Conservation (phyloP, 495 filamentous ascomycete genomes). For the Aspergillus bridgeri region DNA sequence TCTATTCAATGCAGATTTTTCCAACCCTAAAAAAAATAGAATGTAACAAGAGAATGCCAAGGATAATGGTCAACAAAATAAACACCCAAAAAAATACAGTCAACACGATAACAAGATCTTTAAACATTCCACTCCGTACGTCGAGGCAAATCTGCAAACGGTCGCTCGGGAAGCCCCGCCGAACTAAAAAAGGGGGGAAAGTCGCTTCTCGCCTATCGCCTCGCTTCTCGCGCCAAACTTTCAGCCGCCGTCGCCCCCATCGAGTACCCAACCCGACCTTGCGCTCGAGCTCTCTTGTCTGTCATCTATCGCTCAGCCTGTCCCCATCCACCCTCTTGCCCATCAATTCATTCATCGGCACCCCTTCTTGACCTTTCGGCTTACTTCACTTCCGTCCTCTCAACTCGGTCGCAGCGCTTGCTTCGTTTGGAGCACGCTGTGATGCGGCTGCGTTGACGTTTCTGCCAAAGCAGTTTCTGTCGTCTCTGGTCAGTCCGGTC, state of each 20-base stretch:
- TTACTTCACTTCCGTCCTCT: not conserved
- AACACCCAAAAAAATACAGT: no score
- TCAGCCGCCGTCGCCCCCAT: conserved; percentile 27
- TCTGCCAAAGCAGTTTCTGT: conserved; percentile 14
- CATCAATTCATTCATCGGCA: conserved; percentile 1
- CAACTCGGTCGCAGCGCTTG: conserved; percentile 14
- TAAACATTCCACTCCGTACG: no score
- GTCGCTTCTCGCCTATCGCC: conserved; percentile 33
- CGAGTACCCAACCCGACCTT: conserved; percentile 17
- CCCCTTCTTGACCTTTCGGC: not conserved
- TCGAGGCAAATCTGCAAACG: conserved; percentile 5
- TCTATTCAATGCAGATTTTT: no score
- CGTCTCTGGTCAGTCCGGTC: conserved; percentile 14
- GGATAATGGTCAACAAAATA: no score
- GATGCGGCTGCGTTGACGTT: conserved; percentile 22
- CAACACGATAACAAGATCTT: no score
- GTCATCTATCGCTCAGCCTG: conserved; percentile 20
- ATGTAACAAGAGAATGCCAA: no score
- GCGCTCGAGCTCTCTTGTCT: conserved; percentile 23
- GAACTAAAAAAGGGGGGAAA: conserved; percentile 8
- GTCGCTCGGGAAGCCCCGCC: conserved; percentile 5
- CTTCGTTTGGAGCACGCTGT: conserved; percentile 22
- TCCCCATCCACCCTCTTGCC: conserved; percentile 7
- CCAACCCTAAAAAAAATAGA: no score
- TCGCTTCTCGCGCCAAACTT: conserved; percentile 41